Evolutionary conservation across 202 grass and related monocot species (phyloP).

Genomic region (Bolboschoenoplectus hybrid): DNA sequence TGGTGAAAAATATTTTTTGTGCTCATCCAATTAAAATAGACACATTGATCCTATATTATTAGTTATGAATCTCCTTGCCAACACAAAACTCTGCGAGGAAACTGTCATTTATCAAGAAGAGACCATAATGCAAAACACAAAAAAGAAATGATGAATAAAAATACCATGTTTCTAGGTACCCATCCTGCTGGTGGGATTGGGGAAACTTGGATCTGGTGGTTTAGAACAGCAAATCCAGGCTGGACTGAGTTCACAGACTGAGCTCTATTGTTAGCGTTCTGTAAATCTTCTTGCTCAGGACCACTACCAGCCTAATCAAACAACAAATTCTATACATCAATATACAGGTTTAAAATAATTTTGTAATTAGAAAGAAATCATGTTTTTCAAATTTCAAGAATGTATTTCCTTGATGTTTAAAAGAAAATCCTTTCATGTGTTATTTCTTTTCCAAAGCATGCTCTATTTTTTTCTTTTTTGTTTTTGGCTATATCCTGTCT

Average conservation of each 20-base stretch:
- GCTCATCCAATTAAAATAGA: not conserved
- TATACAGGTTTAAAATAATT: conserved; percentile 3
- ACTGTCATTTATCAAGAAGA: not conserved
- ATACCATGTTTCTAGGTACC: conserved; percentile 61
- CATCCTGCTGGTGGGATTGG: conserved; percentile 51
- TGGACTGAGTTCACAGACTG: conserved; percentile 52
- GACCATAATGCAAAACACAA: not conserved
- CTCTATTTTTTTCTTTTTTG: not conserved
- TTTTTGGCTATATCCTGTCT: not conserved
- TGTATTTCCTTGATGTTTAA: not conserved
- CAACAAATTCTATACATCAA: conserved; percentile 8
- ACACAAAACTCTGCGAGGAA: not conserved
- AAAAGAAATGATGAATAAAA: conserved; percentile 29
- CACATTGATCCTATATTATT: not conserved
- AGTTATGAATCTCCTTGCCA: not conserved
- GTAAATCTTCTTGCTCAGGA: conserved; percentile 54
- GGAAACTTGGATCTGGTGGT: conserved; percentile 73
- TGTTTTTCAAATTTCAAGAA: not conserved
- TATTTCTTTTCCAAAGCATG: conserved; percentile 10
- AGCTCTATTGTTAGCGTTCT: conserved; percentile 55
- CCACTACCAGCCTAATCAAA: conserved; percentile 36
- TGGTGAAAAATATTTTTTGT: not conserved
- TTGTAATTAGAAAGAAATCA: conserved; percentile 5
- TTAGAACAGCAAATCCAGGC: conserved; percentile 64
- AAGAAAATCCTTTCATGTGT: not conserved